phyloP scores from a whole-genome alignment of 257 asterid species.

The Solanum appendiculatum region DNA sequence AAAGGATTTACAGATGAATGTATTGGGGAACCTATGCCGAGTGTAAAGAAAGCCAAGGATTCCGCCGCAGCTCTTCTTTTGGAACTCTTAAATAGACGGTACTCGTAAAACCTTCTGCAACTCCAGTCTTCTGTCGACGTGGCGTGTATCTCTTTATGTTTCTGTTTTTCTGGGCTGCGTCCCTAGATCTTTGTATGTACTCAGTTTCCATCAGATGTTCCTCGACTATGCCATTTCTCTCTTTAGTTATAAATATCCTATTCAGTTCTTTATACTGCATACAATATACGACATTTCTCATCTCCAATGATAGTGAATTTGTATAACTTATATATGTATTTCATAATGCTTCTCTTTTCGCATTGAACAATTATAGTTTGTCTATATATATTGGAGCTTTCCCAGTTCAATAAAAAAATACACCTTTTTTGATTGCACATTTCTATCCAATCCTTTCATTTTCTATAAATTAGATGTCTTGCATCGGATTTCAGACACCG shows the following conservation, averaged over 20 bases:
- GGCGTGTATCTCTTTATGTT: not conserved
- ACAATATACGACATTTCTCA: not conserved
- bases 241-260: not conserved
- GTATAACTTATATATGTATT: not conserved
- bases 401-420: not conserved
- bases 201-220: not conserved
- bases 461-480: not conserved
- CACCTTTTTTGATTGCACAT: not conserved
- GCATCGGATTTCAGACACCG: not conserved
- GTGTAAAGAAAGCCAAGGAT: conserved; percentile 97
- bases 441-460: not conserved
- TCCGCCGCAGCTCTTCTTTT: conserved; percentile 83
- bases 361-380: not conserved
- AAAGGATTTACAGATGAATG: conserved; percentile 95
- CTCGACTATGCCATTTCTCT: not conserved
- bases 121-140: not conserved
- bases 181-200: not conserved
- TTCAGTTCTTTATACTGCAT: not conserved
- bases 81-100: conserved; percentile 70
- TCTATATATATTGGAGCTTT: not conserved
- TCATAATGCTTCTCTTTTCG: not conserved
- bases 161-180: not conserved
- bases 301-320: not conserved
- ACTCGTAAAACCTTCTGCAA: conserved; percentile 19
- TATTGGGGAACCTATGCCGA: conserved; percentile 95